Base-by-base conservation (phyloP, 2,329 filamentous ascomycete genomes). In the Pseudocercospora cruenta region DNA sequence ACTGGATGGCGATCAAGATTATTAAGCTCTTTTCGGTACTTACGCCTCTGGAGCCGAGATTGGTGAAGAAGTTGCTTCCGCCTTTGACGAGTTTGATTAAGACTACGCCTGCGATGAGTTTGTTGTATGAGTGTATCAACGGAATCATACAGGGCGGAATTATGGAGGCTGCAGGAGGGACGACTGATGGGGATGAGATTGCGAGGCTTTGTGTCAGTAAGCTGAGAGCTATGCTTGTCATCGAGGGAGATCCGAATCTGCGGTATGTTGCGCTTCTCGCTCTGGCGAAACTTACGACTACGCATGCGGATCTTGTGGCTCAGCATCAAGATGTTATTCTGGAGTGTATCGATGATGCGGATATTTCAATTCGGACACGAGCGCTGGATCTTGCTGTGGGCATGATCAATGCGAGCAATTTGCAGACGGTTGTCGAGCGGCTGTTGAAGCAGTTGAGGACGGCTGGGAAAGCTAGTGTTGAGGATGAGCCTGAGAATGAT, bases 1-100 rank as follows among this genome's bases (percentile, higher is more conserved):
- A 99, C 79, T 99, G 95, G 95, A 98, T 99, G 94, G 94, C 94
- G 66, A 99, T 99, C 77, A 99, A 99, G 78, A 88, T 99, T 69
- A 98, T 99, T 78, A 99, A 99, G 81, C 86, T 99, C 69, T 99
- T 99, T 84, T 94, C 95, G 51, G 96, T 93, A 1, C 82, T 99
- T 67, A 98, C 94, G 2, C 95, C 95, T 0, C 81, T 98, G 33
- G 95, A 99, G 77, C 94, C 95, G 14, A 88, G 95, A 63, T 83
- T 99, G 8, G 91, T 97, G 59, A 92, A 91, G 77, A 99, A 99
- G 78, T 83, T 99, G 16, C 82, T 98, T 31, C 93, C 94, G 7
- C 95, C 95, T 16, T 82, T 99, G 67, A 97, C 93, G 0, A 93
- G 92, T 71, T 90, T 99, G 57, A 98, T 99, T 70, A 90, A 92